phyloP scores from a whole-genome alignment of 805 yeast species.

The Yamadazyma ubonensis region DNA sequence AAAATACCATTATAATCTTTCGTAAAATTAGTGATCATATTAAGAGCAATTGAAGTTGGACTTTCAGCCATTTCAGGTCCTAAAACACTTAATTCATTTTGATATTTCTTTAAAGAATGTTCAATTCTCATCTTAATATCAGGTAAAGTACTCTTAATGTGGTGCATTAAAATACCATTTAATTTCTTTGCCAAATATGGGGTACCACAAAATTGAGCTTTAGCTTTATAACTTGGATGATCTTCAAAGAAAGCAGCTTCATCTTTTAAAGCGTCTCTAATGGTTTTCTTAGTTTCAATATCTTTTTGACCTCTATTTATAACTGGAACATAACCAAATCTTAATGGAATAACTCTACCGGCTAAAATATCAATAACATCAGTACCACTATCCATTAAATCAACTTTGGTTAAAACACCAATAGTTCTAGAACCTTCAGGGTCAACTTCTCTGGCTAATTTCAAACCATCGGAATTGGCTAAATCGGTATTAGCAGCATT shows the following conservation, averaged over 20 bases:
- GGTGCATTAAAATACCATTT: constrained; percentile 83
- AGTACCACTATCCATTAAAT: constrained; percentile 97
- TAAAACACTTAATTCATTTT: constrained; percentile 68
- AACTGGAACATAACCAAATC: constrained; percentile 96
- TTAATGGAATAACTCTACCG: constrained; percentile 90
- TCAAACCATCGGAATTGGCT: constrained; percentile 95
- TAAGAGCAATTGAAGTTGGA: constrained; percentile 84
- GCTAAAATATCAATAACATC: constrained; percentile 94
- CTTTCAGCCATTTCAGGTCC: constrained; percentile 91
- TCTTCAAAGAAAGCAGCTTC: constrained; percentile 80
- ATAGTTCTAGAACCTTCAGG: constrained; percentile 95
- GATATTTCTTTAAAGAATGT: constrained; percentile 79
- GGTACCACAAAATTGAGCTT: constrained; percentile 98
- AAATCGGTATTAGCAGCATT: constrained; percentile 96
- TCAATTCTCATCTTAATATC: constrained; percentile 91
- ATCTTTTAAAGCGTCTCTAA: constrained; percentile 79
- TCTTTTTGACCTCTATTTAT: constrained; percentile 97
- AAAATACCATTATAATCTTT: constrained; percentile 88
- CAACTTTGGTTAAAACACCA: constrained; percentile 95
- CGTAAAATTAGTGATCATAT: constrained; percentile 87
- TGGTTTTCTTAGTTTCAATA: constrained; percentile 83
- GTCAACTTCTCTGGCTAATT: constrained; percentile 95
- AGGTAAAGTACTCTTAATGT: constrained; percentile 67
- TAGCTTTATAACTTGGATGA: constrained; percentile 88
- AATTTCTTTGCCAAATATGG: constrained; percentile 92